phyloP scores from a whole-genome alignment of 202 grass and related monocot species.

The Zizania palustris region DNA sequence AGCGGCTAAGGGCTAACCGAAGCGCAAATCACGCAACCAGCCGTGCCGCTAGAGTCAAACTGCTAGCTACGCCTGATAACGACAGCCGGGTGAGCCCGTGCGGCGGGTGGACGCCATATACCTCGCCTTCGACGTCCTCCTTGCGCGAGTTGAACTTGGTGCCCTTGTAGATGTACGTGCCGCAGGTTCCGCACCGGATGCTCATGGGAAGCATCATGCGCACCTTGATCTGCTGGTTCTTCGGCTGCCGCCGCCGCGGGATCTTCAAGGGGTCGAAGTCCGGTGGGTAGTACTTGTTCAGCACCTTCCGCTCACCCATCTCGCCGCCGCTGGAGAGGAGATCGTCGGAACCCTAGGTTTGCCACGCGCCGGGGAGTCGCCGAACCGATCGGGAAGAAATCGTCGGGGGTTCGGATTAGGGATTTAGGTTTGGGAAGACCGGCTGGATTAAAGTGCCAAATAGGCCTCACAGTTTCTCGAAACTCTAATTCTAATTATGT shows the following conservation, averaged over 20 bases:
- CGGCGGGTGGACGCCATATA: constrained; percentile 16
- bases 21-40: neutral
- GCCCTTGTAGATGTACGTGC: constrained; percentile 97
- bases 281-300: constrained; percentile 97
- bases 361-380: neutral
- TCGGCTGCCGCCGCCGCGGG: constrained; percentile 76
- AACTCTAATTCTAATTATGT: no score
- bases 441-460: no score
- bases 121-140: constrained; percentile 87
- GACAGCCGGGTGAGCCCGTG: neutral
- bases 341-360: constrained; percentile 38
- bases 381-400: neutral
- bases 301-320: constrained; percentile 90
- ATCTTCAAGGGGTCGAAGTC: constrained; percentile 97
- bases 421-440: neutral
- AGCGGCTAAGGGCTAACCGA: neutral
- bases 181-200: constrained; percentile 84
- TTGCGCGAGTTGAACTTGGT: constrained; percentile 98
- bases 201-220: constrained; percentile 99
- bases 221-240: constrained; percentile 96
- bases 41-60: neutral
- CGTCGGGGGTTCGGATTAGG: neutral
- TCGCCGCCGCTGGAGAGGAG: neutral
- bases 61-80: neutral
- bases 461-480: no score